Evolutionary conservation across 2,329 filamentous ascomycete genomes (phyloP), one percentile per base, ranked within the genome.

Genomic region (Emericellopsis cladophorae): DNA sequence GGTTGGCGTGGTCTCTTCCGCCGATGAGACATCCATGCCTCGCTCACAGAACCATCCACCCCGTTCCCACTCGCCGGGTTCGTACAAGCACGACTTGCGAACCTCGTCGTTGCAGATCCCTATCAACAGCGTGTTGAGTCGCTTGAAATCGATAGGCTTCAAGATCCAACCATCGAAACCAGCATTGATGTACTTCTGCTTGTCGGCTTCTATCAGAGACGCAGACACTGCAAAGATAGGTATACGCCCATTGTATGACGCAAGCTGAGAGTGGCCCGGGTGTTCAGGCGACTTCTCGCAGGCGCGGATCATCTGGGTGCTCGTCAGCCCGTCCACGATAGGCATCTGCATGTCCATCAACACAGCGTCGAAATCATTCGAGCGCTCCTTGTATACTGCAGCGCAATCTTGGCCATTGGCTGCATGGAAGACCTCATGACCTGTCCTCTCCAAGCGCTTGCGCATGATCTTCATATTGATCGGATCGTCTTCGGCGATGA

Each of bases 301-400:
- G 0, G 76, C 77, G 22, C 88, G 72, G 46, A 94, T 94, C 72
- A 87, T 82, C 58, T 86, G 88, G 0, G 87, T 84, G 14, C 86
- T 87, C 4, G 73, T 78, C 22, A 89, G 70, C 12, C 88, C 88
- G 53, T 94, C 86, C 5, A 93, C 83, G 26, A 94, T 92, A 15
- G 88, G 87, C 88, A 95, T 94, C 86, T 93, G 86, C 74, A 95
- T 87, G 54, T 94, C 88, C 88, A 94, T 94, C 46, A 95, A 67
- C 37, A 95, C 69, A 5, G 87, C 79, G 55, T 94, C 86, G 52
- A 84, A 92, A 18, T 63, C 61, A 22, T 57, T 57, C 0, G 79
- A 67, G 39, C 69, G 71, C 36, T 85, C 81, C 39, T 69, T 71
- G 56, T 84, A 89, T 5, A 76, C 69, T 39, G 70, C 68, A 6